Conservation (phyloP, 2,329 filamentous ascomycete species). For the Allantophomopsis cytisporea region DNA sequence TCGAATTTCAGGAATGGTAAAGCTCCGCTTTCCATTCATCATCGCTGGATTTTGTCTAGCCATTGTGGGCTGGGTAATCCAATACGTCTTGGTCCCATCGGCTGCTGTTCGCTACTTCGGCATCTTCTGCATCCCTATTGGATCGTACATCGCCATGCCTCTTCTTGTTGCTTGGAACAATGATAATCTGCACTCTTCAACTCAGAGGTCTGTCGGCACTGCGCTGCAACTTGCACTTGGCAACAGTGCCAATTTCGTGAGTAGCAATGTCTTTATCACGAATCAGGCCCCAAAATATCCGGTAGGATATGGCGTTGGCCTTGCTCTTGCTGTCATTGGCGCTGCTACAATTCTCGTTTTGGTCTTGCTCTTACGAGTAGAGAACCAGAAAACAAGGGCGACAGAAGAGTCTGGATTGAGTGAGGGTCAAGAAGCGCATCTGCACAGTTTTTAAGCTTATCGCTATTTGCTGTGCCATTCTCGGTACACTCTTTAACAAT, state of each 20-base stretch:
- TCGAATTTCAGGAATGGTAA: slow-evolving; percentile 43
- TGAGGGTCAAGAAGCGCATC: no score
- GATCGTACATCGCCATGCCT: slow-evolving; percentile 30
- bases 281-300: not conserved
- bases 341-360: no score
- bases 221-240: slow-evolving; percentile 26
- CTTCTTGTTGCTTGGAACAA: slow-evolving; percentile 39
- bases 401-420: no score
- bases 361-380: no score
- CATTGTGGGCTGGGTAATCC: slow-evolving; percentile 48
- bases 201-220: slow-evolving; percentile 39
- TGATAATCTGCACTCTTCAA: slow-evolving; percentile 48
- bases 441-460: no score
- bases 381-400: no score
- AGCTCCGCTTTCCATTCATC: slow-evolving; percentile 46
- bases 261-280: not conserved
- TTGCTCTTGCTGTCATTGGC: not conserved
- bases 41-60: slow-evolving; percentile 47
- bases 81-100: slow-evolving; percentile 5
- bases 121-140: slow-evolving; percentile 29
- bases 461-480: no score
- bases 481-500: no score
- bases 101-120: slow-evolving; percentile 29
- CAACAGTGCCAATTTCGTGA: slow-evolving; percentile 27
- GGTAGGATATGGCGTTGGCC: slow-evolving; percentile 1